These are phyloP conservation scores for Diversispora eburnea DNA, from an alignment of 192 early-diverging fungal genomes.

Conservation along the genomic window DNA sequence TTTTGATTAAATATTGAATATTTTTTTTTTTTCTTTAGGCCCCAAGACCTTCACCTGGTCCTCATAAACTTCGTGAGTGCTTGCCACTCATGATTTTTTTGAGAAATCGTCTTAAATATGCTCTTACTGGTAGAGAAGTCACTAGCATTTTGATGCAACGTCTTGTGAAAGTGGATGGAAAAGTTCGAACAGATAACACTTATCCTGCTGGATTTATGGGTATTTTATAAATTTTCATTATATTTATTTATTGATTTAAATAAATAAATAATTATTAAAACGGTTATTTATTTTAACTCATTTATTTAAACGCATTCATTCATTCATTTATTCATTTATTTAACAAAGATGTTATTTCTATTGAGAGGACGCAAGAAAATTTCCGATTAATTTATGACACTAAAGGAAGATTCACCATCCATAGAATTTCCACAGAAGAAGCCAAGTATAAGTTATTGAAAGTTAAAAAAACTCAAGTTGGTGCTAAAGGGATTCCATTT, in stretches of 20 bases:
- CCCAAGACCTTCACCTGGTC: slow-evolving; percentile 94
- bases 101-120: slow-evolving; percentile 99
- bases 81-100: slow-evolving; percentile 97
- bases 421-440: slow-evolving; percentile 97
- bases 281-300: neutral
- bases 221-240: slow-evolving; percentile 36
- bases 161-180: slow-evolving; percentile 98
- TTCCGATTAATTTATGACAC: slow-evolving; percentile 99
- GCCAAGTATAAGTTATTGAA: slow-evolving; percentile 99
- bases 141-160: slow-evolving; percentile 96
- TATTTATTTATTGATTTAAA: neutral
- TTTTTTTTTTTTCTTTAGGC: slow-evolving; percentile 43
- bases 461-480: slow-evolving; percentile 93
- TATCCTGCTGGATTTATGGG: slow-evolving; percentile 98
- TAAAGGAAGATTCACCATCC: slow-evolving; percentile 99
- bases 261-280: too few relatives aligned
- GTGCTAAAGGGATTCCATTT: slow-evolving; percentile 93
- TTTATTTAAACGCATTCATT: neutral
- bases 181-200: slow-evolving; percentile 94
- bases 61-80: slow-evolving; percentile 99
- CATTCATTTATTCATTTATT: too few relatives aligned
- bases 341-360: slow-evolving; percentile 75
- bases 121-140: slow-evolving; percentile 96
- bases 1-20: too few relatives aligned
- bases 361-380: slow-evolving; percentile 97